Evolutionary conservation across 257 asterid species (phyloP).

Genomic region (Capsicum chinense): DNA sequence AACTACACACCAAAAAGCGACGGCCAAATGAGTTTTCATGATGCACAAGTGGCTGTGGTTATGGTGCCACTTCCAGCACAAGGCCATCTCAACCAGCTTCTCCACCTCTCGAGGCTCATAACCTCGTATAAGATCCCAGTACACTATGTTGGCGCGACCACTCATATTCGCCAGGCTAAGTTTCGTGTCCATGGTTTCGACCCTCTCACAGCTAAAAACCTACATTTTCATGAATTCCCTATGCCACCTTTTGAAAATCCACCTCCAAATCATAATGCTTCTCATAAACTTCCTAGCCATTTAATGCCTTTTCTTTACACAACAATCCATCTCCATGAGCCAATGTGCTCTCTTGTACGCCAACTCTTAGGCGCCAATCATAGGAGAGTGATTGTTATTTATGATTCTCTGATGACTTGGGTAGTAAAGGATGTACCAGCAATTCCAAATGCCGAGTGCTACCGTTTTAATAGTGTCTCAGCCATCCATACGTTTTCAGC

Average conservation of each 20-base stretch:
- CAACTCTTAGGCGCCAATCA: conserved; percentile 3
- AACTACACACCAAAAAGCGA: background rate
- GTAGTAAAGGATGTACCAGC: conserved; percentile 33
- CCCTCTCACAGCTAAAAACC: background rate
- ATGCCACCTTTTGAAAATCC: background rate
- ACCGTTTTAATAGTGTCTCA: conserved; percentile 32
- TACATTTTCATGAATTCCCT: conserved; percentile 28
- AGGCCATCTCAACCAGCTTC: conserved; percentile 34
- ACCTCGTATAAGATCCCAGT: conserved; percentile 19
- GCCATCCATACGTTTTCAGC: background rate
- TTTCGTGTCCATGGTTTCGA: background rate
- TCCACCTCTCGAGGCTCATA: conserved; percentile 24
- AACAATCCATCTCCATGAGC: conserved; percentile 30
- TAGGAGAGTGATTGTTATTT: conserved; percentile 31
- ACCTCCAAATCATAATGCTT: conserved; percentile 30
- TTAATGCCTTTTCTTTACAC: conserved; percentile 32
- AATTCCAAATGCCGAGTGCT: conserved; percentile 39
- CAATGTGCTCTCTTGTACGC: conserved; percentile 5
- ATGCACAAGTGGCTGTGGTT: conserved; percentile 38
- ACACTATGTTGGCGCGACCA: conserved; percentile 16
- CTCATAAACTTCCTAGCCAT: conserved; percentile 32
- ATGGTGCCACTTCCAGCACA: conserved; percentile 29
- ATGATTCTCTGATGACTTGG: conserved; percentile 35
- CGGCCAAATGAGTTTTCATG: background rate
- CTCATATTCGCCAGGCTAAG: conserved; percentile 27